These are phyloP conservation scores for Exophiala sp. DNA, from an alignment of 2,329 filamentous ascomycete genomes.

Conservation along the genomic window DNA sequence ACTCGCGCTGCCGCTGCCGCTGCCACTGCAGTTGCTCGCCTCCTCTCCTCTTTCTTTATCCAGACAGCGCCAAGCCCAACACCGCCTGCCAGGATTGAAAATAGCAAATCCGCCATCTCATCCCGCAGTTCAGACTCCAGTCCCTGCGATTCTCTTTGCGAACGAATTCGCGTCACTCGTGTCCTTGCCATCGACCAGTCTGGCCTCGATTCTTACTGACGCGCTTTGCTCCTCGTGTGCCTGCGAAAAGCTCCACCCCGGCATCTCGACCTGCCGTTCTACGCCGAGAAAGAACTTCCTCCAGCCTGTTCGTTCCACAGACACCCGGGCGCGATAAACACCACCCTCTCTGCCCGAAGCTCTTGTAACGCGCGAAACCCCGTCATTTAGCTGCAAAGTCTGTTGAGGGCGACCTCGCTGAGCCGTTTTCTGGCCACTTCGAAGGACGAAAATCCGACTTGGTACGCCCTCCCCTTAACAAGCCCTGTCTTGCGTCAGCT, in stretches of 20 bases:
- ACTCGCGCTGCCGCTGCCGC: no score
- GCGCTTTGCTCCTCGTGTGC: background rate
- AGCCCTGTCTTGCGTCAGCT: conserved; percentile 18
- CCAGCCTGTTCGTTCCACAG: conserved; percentile 23
- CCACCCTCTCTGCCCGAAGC: conserved; percentile 1
- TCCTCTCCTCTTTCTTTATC: conserved; percentile 4
- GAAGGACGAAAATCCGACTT: conserved; percentile 9
- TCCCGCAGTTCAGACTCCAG: conserved; percentile 7
- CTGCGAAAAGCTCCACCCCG: conserved; percentile 3
- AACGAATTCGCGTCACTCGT: conserved; percentile 2
- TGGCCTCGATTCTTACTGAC: background rate
- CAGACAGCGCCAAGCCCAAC: conserved; percentile 3
- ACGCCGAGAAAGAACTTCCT: conserved; percentile 18
- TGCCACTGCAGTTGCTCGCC: conserved; percentile 3
- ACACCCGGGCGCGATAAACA: conserved; percentile 22
- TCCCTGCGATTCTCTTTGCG: conserved; percentile 4
- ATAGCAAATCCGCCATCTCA: conserved; percentile 21
- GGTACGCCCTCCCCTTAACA: conserved; percentile 14
- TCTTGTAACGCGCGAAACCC: conserved; percentile 7
- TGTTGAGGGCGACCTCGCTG: conserved; percentile 9
- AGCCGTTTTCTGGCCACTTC: conserved; percentile 15
- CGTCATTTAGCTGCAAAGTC: conserved; percentile 3
- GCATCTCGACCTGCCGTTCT: conserved; percentile 10
- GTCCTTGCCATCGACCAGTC: conserved; percentile 4
- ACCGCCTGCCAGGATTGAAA: conserved; percentile 26